Base-by-base conservation (phyloP, 2,329 filamentous ascomycete species). In the Xylariaceae sp. region DNA sequence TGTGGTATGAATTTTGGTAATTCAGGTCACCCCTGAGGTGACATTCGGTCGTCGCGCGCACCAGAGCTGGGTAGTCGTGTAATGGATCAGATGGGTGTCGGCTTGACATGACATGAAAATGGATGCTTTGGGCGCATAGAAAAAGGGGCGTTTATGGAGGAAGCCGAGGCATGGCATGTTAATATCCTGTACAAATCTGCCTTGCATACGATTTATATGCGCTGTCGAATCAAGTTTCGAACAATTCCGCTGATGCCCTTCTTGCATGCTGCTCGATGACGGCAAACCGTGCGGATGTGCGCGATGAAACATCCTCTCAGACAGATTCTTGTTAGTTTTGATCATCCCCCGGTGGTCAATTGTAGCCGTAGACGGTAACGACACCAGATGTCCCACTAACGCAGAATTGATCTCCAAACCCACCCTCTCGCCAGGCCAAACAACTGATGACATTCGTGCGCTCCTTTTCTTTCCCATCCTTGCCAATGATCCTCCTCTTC, bases 361-460 rank as follows among this genome's bases (percentile, higher is more conserved):
- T 65, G 61, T 72, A 72, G 35, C 83, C 83, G 72, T 83, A 88
- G 9, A 87, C 83, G 0, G 84, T 86, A n/a, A 86, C 84, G 13
- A 84, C 76, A 4, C 85, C 85, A 53, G 84, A 86, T 23, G 82
- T 85, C n/a, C 84, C 84, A 45, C 83, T 84, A 10, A 83, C 84
- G 61, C 84, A 86, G 69, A 84, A 87, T 70, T 87, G 83, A 60
- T 86, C 80, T 4, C 84, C 84, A 73, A 82, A 84, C 15, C 85
- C 84, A 53, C 77, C 75, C 35, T 86, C 82, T 58, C 81, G 81
- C 85, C 85, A 88, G 2, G 83, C 80, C 56, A 87, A 72, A 68
- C 83, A 86, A 66, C 81, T 87, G 23, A 86, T 75, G 15, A 87
- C 79, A 61, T 87, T 87, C 62, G 73, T 82, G 58, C 81, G 77